Base-by-base conservation (phyloP, 1,284 basidiomycete species). In the Malassezia arunalokei region DNA sequence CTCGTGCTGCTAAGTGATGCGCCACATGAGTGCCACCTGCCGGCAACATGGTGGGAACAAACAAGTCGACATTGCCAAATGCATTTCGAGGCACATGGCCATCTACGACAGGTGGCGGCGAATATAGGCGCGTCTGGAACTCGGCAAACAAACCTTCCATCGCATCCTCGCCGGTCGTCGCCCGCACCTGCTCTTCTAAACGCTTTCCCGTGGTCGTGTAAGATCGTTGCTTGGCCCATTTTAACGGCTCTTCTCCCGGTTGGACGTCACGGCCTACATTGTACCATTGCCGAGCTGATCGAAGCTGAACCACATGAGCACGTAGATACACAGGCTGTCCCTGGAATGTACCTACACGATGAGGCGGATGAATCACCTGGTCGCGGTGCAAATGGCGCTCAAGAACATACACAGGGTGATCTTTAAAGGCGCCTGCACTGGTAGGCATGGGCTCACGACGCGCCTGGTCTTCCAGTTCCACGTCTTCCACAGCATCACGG, bases 31-130 rank as follows among this genome's bases (percentile, higher is more conserved):
- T 83, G 3, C 82, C 88, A 12, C 92, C 92, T 47, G 75, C 76
- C 0, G 94, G 94, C 24, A 98, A 79, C 92, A 99, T 98, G 1
- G 85, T 84, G 24, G 88, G 85, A 5, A 87, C 86, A 73, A 94
- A 98, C 28, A 99, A 76, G 75, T 99, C 92, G 58, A 99, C 86
- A 72, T 96, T 96, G 17, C 94, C 94, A 72, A 94, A 99, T 57
- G 84, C 82, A 65, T 99, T 99, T 75, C 86, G 91, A 5, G 90
- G 90, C 35, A 98, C 81, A 69, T 81, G 82, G 17, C 94, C 92
- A 86, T 95, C 80, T 43, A 83, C 74, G 33, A 98, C 82, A 1
- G 91, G 86, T 11, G 68, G 68, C 27, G 82, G 80, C 6, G 89
- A 84, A 68, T 86, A 94, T 3, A 82, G 65, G 69, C 88, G 84